phyloP scores from a whole-genome alignment of 768 basidiomycete genomes.

The Hericium erinaceus region DNA sequence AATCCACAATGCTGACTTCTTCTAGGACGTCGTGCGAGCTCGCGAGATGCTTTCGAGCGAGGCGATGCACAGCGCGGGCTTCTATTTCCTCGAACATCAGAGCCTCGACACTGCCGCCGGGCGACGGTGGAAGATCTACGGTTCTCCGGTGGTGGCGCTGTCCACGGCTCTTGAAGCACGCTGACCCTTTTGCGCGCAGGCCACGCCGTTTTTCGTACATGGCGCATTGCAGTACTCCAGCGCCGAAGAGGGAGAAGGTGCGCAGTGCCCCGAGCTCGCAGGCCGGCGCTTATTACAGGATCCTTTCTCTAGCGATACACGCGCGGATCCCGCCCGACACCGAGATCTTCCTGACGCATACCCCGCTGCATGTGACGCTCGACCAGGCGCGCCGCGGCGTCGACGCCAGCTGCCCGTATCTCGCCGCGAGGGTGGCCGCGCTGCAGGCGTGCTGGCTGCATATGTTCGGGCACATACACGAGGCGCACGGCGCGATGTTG shows the following conservation, averaged over 20 bases:
- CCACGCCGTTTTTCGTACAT: constrained; percentile 20
- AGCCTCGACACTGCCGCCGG: constrained; percentile 17
- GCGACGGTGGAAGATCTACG: constrained; percentile 28
- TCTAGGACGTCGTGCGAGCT: constrained; percentile 22
- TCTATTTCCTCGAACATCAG: constrained; percentile 28
- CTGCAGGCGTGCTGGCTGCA: constrained; percentile 24
- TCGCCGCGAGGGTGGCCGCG: constrained; percentile 18
- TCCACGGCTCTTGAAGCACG: background rate
- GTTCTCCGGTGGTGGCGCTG: constrained; percentile 25
- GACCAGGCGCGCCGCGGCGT: constrained; percentile 20
- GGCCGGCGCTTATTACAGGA: too few relatives aligned
- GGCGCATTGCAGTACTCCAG: constrained; percentile 32
- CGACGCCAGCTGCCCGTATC: constrained; percentile 24
- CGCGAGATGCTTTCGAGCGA: constrained; percentile 18
- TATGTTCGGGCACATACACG: constrained; percentile 33
- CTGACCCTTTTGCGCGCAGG: constrained; percentile 18
- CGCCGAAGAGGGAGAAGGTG: too few relatives aligned
- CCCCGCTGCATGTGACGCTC: constrained; percentile 23
- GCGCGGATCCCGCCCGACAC: constrained; percentile 24
- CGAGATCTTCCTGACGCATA: constrained; percentile 32
- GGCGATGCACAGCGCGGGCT: constrained; percentile 17
- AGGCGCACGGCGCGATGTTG: constrained; percentile 23
- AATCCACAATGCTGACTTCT: too few relatives aligned
- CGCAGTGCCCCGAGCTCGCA: too few relatives aligned
- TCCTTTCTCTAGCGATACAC: constrained; percentile 21